phyloP scores from a whole-genome alignment of 441 rosid genomes.

The Gossypium laxum region DNA sequence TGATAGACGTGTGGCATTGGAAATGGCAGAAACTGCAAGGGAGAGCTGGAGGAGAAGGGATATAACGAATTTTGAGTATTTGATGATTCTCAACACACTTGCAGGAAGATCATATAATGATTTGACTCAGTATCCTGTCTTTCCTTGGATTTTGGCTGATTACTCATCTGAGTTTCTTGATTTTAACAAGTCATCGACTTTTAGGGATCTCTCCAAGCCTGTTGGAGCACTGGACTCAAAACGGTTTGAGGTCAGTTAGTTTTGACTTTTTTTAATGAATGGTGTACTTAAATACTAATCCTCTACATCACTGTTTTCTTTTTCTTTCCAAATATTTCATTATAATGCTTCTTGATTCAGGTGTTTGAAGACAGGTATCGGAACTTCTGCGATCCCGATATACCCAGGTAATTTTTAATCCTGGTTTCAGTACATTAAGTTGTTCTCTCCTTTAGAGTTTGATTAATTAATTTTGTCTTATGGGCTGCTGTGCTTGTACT shows the following conservation, averaged over 20 bases:
- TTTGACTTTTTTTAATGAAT: conserved; percentile 1
- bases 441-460: neutral
- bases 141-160: conserved; percentile 96
- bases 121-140: conserved; percentile 93
- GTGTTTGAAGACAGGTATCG: conserved; percentile 88
- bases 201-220: conserved; percentile 95
- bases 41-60: conserved; percentile 98
- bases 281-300: conserved; percentile 1
- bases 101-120: conserved; percentile 97
- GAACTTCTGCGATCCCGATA: conserved; percentile 95
- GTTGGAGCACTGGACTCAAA: conserved; percentile 89
- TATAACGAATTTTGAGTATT: conserved; percentile 90
- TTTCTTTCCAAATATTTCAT: conserved; percentile 16
- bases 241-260: conserved; percentile 76
- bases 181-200: conserved; percentile 88
- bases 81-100: conserved; percentile 87
- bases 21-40: conserved; percentile 93
- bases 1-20: conserved; percentile 77
- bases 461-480: conserved; percentile 16
- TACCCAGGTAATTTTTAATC: conserved; percentile 63
- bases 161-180: conserved; percentile 85
- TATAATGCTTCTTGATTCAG: conserved; percentile 32
- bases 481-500: conserved; percentile 16
- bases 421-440: conserved; percentile 8
- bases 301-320: neutral